These are phyloP conservation scores for Sporothrix dimorphospora DNA, from an alignment of 2,329 filamentous ascomycete species.

Conservation along the genomic window DNA sequence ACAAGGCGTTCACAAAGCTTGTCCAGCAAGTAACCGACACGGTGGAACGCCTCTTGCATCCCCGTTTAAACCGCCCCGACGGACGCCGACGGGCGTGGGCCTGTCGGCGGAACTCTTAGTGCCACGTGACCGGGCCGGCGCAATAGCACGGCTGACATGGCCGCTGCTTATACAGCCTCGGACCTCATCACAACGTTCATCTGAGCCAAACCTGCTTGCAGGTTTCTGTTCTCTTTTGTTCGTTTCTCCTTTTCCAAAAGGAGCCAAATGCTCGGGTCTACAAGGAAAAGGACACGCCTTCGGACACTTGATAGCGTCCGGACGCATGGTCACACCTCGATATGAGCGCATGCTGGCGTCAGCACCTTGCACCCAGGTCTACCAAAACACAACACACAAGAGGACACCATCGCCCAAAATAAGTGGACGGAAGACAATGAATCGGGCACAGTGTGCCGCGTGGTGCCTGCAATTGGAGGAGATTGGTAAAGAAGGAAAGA, in stretches of 20 bases:
- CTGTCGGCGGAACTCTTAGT: background rate
- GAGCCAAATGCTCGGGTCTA: background rate
- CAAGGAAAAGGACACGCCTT: background rate
- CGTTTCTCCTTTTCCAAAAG: background rate
- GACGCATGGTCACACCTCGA: too few species aligned
- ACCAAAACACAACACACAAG: background rate
- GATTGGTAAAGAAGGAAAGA: background rate
- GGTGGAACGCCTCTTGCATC: background rate
- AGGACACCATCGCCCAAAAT: background rate
- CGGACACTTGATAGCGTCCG: background rate
- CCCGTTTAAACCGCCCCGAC: background rate
- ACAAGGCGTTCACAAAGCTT: background rate
- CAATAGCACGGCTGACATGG: background rate
- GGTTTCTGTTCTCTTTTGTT: too few species aligned
- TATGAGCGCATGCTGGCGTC: background rate
- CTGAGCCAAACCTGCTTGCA: too few species aligned
- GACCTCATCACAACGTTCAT: too few species aligned
- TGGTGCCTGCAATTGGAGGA: background rate
- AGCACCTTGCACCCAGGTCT: background rate
- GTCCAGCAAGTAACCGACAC: background rate
- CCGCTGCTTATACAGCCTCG: background rate
- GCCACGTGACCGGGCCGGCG: slow-evolving; percentile 3
- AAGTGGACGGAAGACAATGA: background rate
- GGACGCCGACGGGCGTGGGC: background rate
- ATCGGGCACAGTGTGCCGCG: too few species aligned